Conservation (phyloP, 441 rosid species). For the Populus hybrid region DNA sequence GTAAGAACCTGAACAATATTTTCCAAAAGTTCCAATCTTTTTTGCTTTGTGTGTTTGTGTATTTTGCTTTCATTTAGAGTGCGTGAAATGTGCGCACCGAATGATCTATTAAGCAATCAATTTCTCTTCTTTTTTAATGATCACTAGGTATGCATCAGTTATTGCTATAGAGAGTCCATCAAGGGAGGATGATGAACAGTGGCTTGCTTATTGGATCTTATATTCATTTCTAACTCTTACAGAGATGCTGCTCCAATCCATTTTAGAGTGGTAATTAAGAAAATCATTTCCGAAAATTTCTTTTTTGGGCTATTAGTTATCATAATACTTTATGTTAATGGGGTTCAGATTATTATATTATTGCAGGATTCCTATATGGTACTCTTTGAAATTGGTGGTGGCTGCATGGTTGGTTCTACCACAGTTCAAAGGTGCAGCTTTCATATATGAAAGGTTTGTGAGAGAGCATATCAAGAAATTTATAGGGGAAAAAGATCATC, state of each 20-base stretch:
- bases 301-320: too few relatives aligned
- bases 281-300: background rate
- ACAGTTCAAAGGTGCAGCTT: slow-evolving; percentile 84
- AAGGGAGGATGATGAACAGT: slow-evolving; percentile 77
- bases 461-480: slow-evolving; percentile 51
- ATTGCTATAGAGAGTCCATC: slow-evolving; percentile 73
- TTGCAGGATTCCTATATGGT: slow-evolving; percentile 84
- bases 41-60: background rate
- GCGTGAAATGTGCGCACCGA: background rate
- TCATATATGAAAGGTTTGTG: slow-evolving; percentile 60
- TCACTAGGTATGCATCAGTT: slow-evolving; percentile 68
- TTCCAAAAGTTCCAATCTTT: background rate
- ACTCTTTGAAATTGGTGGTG: slow-evolving; percentile 52
- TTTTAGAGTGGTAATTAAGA: slow-evolving; percentile 54
- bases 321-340: background rate
- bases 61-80: background rate
- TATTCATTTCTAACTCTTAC: slow-evolving; percentile 72
- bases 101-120: too few relatives aligned
- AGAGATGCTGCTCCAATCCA: slow-evolving; percentile 66
- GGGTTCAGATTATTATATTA: background rate
- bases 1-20: slow-evolving; percentile 31
- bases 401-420: slow-evolving; percentile 80
- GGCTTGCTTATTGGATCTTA: slow-evolving; percentile 94
- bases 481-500: slow-evolving; percentile 4
- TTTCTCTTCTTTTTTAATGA: background rate